Conservation (phyloP, 306 rosid genomes). For the Oxytropis ochrocephala region DNA sequence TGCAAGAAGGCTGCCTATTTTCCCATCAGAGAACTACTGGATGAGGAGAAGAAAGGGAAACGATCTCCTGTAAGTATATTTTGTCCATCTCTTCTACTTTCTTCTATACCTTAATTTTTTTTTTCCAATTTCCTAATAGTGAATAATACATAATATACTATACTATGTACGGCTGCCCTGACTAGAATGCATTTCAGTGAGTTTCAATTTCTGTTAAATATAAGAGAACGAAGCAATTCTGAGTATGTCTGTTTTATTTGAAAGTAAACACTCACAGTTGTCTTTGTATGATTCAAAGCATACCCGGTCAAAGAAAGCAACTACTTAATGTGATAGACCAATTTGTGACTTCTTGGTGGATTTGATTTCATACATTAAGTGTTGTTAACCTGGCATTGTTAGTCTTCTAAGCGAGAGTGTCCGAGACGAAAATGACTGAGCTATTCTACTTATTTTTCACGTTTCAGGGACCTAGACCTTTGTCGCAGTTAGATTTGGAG, state of each 20-base stretch:
- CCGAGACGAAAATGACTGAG: conserved; percentile 18
- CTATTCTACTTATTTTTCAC: background rate
- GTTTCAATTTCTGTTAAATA: conserved; percentile 7
- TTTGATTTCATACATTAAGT: background rate
- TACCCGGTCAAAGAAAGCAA: conserved; percentile 2
- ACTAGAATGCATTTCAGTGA: background rate
- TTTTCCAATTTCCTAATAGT: background rate
- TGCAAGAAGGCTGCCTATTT: conserved; percentile 98
- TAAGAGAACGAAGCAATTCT: background rate
- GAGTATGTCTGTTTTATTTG: background rate
- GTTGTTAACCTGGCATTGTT: conserved; percentile 2
- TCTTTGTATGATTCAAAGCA: background rate
- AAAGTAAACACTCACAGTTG: background rate
- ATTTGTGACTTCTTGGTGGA: background rate
- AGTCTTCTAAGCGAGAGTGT: background rate
- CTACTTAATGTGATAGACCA: background rate
- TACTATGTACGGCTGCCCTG: background rate
- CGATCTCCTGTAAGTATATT: conserved; percentile 56
- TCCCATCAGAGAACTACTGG: conserved; percentile 78
- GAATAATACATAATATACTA: background rate
- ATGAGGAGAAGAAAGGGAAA: conserved; percentile 67
- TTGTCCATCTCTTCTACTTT: background rate
- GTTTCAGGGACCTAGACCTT: conserved; percentile 62
- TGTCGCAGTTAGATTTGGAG: conserved; percentile 67
- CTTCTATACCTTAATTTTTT: background rate